phyloP scores from a whole-genome alignment of 2,329 filamentous ascomycete genomes.

The Alternaria gaisen region DNA sequence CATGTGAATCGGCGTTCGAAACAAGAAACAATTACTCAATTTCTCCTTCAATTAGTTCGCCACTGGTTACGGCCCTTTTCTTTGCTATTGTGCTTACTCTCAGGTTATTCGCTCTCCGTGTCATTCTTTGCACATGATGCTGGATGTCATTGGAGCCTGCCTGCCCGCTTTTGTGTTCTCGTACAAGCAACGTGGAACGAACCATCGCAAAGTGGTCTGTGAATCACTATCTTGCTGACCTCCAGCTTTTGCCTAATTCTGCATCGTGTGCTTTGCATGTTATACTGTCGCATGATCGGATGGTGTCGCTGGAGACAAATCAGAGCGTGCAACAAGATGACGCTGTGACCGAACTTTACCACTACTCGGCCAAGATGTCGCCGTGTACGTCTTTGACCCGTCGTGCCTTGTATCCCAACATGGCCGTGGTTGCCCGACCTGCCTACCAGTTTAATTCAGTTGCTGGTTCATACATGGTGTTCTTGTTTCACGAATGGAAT shows the following conservation, averaged over 20 bases:
- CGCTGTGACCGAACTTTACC: constrained; percentile 5
- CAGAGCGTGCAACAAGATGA: not conserved
- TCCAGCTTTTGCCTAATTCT: not conserved
- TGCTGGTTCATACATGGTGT: not conserved
- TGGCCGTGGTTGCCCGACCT: not conserved
- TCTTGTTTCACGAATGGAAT: not conserved
- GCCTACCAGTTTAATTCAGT: not conserved
- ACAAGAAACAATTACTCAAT: constrained; percentile 38
- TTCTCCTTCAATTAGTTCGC: not conserved
- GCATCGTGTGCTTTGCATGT: constrained; percentile 16
- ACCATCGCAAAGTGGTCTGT: constrained; percentile 20
- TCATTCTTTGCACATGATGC: not conserved
- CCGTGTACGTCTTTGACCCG: constrained; percentile 9
- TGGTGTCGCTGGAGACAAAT: constrained; percentile 1
- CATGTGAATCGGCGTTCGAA: constrained; percentile 38
- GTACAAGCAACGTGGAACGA: constrained; percentile 42
- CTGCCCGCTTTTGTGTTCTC: constrained; percentile 14
- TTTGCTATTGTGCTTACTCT: not conserved
- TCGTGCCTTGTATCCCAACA: constrained; percentile 11
- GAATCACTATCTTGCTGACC: constrained; percentile 26
- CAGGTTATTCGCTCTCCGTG: not conserved
- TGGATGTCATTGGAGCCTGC: constrained; percentile 7
- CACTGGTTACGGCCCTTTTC: not conserved
- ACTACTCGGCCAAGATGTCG: constrained; percentile 10
- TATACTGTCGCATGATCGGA: constrained; percentile 20